A percentile compares a stretch with the other conserved stretches of the same genome.
phyloP scores from a whole-genome alignment of 2,329 filamentous ascomycete species.

The Epichloe coenophiala region DNA sequence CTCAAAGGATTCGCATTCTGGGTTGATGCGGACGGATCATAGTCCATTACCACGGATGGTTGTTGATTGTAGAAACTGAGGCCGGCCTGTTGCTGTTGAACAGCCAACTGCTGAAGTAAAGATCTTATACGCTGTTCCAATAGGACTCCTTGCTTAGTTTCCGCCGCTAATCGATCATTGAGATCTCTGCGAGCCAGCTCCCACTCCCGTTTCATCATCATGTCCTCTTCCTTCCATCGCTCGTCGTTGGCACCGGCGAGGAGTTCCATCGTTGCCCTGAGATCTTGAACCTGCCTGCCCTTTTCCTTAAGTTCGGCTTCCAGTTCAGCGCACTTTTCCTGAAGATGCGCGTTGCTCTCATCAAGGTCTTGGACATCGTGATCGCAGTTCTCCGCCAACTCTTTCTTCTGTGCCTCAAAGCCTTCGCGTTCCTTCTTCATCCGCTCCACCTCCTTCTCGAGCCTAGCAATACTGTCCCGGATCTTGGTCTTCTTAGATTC shows the following conservation, averaged over 20 bases:
- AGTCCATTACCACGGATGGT: conserved; percentile 32
- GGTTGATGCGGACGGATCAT: conserved; percentile 26
- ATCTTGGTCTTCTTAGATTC: conserved; percentile 55
- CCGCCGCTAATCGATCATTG: conserved; percentile 33
- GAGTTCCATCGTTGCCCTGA: conserved; percentile 57
- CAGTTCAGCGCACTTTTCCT: conserved; percentile 49
- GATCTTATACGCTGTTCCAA: conserved; percentile 33
- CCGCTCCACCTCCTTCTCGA: conserved; percentile 48
- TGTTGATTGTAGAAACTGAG: conserved; percentile 32
- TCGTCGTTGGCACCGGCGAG: conserved; percentile 49
- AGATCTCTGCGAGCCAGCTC: conserved; percentile 38
- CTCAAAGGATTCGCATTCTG: conserved; percentile 34
- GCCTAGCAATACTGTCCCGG: conserved; percentile 55
- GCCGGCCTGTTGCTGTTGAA: conserved; percentile 27
- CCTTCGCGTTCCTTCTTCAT: conserved; percentile 43
- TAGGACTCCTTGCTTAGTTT: conserved; percentile 32
- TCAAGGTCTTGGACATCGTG: conserved; percentile 37
- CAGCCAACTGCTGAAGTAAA: conserved; percentile 32
- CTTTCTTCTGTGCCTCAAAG: conserved; percentile 39
- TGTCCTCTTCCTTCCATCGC: conserved; percentile 37
- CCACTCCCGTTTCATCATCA: conserved; percentile 41
- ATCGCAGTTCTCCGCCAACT: conserved; percentile 37
- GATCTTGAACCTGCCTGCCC: conserved; percentile 54
- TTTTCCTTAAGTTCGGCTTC: conserved; percentile 60
- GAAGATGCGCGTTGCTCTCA: conserved; percentile 43